Evolutionary conservation across 768 basidiomycete species (phyloP).

Genomic region (Gymnopilus dilepis): DNA sequence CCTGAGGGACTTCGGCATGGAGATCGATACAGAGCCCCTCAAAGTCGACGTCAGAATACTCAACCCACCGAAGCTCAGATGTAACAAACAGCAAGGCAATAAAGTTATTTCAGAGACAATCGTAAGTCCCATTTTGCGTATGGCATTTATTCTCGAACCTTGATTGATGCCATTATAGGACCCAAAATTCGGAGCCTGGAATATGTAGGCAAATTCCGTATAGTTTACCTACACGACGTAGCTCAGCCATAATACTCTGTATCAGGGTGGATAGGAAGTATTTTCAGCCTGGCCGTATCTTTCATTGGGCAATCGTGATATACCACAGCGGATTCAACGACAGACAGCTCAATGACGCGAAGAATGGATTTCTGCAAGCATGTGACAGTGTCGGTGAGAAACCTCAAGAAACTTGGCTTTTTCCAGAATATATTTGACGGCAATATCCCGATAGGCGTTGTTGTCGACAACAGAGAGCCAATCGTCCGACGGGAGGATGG

Average conservation of each 20-base stretch:
- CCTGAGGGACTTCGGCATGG: constrained; percentile 76
- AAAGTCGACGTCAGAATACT: constrained; percentile 67
- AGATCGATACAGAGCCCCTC: constrained; percentile 58
- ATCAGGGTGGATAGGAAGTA: constrained; percentile 59
- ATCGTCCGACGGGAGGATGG: constrained; percentile 60
- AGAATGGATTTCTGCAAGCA: constrained; percentile 51
- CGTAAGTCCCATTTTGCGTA: constrained; percentile 40
- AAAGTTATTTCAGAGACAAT: constrained; percentile 55
- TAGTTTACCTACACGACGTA: too few species aligned
- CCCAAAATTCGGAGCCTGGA: constrained; percentile 76
- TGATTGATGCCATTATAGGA: constrained; percentile 40
- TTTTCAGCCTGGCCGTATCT: constrained; percentile 45
- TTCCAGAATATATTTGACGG: not conserved
- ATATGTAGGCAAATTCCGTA: constrained; percentile 55
- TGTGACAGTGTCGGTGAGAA: constrained; percentile 64
- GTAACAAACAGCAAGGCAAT: constrained; percentile 43
- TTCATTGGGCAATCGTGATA: constrained; percentile 65
- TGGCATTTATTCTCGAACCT: not conserved
- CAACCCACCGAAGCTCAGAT: constrained; percentile 66
- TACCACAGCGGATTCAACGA: constrained; percentile 61
- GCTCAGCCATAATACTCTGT: not conserved
- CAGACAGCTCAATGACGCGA: constrained; percentile 50
- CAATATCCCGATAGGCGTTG: constrained; percentile 56
- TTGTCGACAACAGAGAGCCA: constrained; percentile 48
- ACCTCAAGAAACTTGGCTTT: constrained; percentile 22